Evolutionary conservation across 306 rosid species (phyloP), one percentile per base, ranked within the genome.

Genomic region (Potentilla sterilis): DNA sequence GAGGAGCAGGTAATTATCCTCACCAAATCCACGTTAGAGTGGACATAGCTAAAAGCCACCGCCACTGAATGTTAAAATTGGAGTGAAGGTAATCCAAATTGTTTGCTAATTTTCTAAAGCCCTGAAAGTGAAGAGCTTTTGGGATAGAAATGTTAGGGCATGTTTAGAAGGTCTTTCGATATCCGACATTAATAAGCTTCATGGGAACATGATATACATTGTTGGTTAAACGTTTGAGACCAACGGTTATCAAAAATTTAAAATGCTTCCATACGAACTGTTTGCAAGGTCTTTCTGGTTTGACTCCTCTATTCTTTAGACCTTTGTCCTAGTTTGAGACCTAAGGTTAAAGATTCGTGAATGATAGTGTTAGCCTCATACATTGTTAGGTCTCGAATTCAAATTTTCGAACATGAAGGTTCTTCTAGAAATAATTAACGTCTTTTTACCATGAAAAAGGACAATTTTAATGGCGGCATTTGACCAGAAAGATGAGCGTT

Each of bases 11-110:
- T 59, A 28, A 59, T 28, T 28, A 22, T 3, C 13, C 61, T 28
- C 52, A 55, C 67, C 76, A 72, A 72, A 72, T 22, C 76, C 76
- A 72, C 16, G 22, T 54, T 73, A 37, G 5, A 55, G 22, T n/a
- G 19, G n/a, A 34, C 5, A 18, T 37, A 54, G 19, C 4, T 4
- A 22, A 24, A 22, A 22, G 67, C 42, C 67, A n/a, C 67, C 67
- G 11, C 54, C 42, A 0, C 58, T 22, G 76, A 55, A 14, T 40
- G 22, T 41, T 15, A 57, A 73, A 73, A 13, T 11, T 69, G 74
- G 14, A 28, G 38, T 2, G 4, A 32, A 28, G 58, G 34, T 18
- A 18, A 55, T 55, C 3, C 28, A 28, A 28, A 28, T 28, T 28
- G 28, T 28, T 28, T 28, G 28, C 28, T 28, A 28, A 28, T 28